Base-by-base conservation (phyloP, 1,284 basidiomycete species). In the Microstroma glucosiphilum region DNA sequence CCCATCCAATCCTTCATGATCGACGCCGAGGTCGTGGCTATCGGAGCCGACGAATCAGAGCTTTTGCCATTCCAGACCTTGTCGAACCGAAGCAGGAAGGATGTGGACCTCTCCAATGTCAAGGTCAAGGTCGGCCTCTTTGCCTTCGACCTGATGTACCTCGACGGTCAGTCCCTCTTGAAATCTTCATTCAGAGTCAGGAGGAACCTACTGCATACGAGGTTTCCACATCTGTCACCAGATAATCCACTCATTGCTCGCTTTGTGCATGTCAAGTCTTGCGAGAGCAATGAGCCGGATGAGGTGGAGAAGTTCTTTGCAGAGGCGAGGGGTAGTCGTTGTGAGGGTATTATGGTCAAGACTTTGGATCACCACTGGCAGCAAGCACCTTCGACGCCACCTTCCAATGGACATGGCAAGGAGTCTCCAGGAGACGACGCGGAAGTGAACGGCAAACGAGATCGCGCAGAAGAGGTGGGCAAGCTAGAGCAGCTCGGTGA, bases 311-410 rank as follows among this genome's bases (percentile, higher is more conserved):
- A 60, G 19, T 96, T 96, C 78, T 92, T 92, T 84, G 82, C 86
- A 69, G 83, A 83, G 64, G 88, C 91, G 4, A 84, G 91, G n/a
- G 85, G 87, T 72, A 87, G 87, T 77, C 87, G 87, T 62, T 91
- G 89, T 64, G 92, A 96, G 79, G 92, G 92, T 4, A 83, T 96
- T 69, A 94, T 96, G 92, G 85, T 96, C 75, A 96, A 96, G 82
- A 88, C 91, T 21, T 71, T 84, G 62, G 80, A 82, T 54, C 64
- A 74, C 55, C 73, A 69, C 43, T 70, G 66, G 68, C 68, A 67
- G 51, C 56, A 57, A 37, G 59, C 60, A 13, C 59, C 58, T 8
- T 25, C 40, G 56, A 57, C 53, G 54, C 15, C 42, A 26, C 42
- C 49, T 53, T 21, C 40, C 7, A 41, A 11, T 37, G 49, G 21